Evolutionary conservation across 805 yeast genomes (phyloP).

Genomic region (Candida vaughaniae): DNA sequence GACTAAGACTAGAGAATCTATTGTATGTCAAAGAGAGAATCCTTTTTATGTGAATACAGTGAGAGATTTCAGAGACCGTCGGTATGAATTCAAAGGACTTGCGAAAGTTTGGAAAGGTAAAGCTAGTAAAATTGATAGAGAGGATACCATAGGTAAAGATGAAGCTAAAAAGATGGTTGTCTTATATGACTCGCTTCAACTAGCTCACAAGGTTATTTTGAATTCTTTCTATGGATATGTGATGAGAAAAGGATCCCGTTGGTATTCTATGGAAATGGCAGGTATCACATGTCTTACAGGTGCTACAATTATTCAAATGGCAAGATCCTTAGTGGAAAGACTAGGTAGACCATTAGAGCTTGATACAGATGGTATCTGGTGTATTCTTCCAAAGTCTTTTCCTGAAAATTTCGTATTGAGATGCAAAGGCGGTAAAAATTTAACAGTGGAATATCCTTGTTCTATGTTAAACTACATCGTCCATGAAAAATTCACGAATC

Average conservation of each 20-base stretch:
- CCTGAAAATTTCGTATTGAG: slow-evolving; percentile 83
- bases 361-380: slow-evolving; percentile 99
- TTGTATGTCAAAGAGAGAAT: slow-evolving; percentile 95
- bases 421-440: slow-evolving; percentile 72
- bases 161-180: slow-evolving; percentile 95
- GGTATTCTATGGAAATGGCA: slow-evolving; percentile 99
- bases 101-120: slow-evolving; percentile 95
- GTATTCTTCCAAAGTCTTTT: slow-evolving; percentile 88
- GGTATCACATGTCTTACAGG: slow-evolving; percentile 98
- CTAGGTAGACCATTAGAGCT: slow-evolving; percentile 93
- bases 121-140: slow-evolving; percentile 45
- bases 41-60: slow-evolving; percentile 97
- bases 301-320: slow-evolving; percentile 97
- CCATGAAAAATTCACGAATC: slow-evolving; percentile 86
- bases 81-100: slow-evolving; percentile 91
- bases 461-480: slow-evolving; percentile 94
- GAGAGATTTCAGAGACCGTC: slow-evolving; percentile 88
- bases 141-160: slow-evolving; percentile 64
- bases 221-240: slow-evolving; percentile 98
- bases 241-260: slow-evolving; percentile 97
- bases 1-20: slow-evolving; percentile 85
- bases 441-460: slow-evolving; percentile 87
- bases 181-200: slow-evolving; percentile 88
- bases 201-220: slow-evolving; percentile 94
- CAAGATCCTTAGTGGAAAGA: slow-evolving; percentile 84